Base-by-base conservation (phyloP, 345 rosid genomes). In the Limnanthes douglasii region DNA sequence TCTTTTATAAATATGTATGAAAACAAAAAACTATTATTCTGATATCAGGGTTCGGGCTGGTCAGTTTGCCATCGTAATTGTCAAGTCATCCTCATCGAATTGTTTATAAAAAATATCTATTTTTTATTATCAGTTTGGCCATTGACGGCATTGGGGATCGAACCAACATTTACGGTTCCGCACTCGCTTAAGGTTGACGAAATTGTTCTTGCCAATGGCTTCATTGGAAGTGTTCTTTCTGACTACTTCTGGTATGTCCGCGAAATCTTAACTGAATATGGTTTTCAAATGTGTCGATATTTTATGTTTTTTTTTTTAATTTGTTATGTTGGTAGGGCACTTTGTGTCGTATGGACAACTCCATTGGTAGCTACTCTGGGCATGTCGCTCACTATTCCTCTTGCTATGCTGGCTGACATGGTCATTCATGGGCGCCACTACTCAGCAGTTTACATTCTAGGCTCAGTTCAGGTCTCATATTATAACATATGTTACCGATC, bases 171-270 rank as follows among this genome's bases (percentile, higher is more conserved):
- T 51, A 61, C 92, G 4, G 78, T 90, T 53, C 99, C 99, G 18
- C 96, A 75, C 61, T 80, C 94, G 17, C 82, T 63, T 22, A 90
- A 69, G 61, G 22, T 90, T 61, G 99, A 90, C 32, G 99, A 90
- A 69, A 72, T 90, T 35, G 99, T 90, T 23, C 54, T 90, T 33
- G 99, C 99, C 19, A 90, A 90, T 25, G 93, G 99, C 41, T 66
- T 90, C 11, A 45, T 90, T 34, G 99, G 99, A 60, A 90, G 99
- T 48, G 99, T 90, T 46, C 82, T 90, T 50, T 90, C 99, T 5
- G 99, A 85, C 48, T 90, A 90, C 48, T 75, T 90, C 39, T 90
- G 99, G 96, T 81, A 64, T 10, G 59, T 32, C 15, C 18, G 32
- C 28, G 22, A 24, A 16, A 27, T 35, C 21, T 16, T 3, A 38